phyloP scores from a whole-genome alignment of 108 stramenopile genomes.

The Stephanodiscus minutulus region DNA sequence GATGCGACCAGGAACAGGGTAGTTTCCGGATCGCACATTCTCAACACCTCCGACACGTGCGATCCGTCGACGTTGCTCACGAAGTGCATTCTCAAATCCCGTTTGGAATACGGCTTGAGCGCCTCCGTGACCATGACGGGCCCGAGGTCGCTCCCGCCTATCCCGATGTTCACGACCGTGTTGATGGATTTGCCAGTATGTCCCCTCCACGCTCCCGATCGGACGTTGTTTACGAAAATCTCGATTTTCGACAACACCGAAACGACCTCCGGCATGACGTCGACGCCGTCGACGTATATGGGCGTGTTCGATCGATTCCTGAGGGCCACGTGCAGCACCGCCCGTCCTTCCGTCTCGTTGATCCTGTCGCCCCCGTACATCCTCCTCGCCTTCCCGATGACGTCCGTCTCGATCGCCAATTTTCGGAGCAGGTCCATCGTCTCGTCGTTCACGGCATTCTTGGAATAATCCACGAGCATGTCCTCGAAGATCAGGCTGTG shows the following conservation, averaged over 20 bases:
- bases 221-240: constrained; percentile 85
- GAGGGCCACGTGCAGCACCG: constrained; percentile 81
- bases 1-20: constrained; percentile 92
- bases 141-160: constrained; percentile 94
- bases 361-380: constrained; percentile 94
- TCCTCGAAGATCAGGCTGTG: constrained; percentile 76
- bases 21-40: constrained; percentile 84
- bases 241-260: constrained; percentile 84
- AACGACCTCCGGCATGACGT: constrained; percentile 93
- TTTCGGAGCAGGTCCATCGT: constrained; percentile 88
- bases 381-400: constrained; percentile 76
- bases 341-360: constrained; percentile 81
- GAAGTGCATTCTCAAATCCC: constrained; percentile 89
- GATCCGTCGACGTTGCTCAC: constrained; percentile 98
- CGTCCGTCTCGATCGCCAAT: constrained; percentile 78
- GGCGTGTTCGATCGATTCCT: constrained; percentile 80
- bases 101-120: constrained; percentile 85
- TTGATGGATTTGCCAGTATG: constrained; percentile 92
- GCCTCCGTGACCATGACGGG: constrained; percentile 98
- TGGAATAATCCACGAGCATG: constrained; percentile 92
- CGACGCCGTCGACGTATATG: constrained; percentile 84
- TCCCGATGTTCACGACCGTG: constrained; percentile 94
- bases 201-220: constrained; percentile 85
- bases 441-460: constrained; percentile 89
- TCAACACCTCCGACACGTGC: constrained; percentile 89